These are phyloP conservation scores for Mycena vitilis DNA, from an alignment of 768 basidiomycete species.

Conservation along the genomic window DNA sequence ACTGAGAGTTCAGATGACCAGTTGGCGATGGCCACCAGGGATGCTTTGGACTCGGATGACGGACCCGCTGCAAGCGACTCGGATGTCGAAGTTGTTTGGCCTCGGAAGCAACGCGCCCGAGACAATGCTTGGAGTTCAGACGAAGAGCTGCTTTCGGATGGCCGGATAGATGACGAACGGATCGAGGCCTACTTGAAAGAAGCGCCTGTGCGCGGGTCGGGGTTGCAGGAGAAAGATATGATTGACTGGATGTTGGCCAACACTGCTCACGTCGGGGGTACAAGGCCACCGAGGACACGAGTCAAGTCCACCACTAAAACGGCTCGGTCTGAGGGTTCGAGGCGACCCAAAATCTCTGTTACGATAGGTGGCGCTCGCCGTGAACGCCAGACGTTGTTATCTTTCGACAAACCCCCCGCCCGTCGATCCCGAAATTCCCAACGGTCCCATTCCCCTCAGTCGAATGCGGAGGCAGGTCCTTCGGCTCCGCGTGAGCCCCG, in stretches of 20 bases:
- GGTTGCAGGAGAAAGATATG: constrained; percentile 58
- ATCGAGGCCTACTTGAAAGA: constrained; percentile 50
- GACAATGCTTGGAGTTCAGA: constrained; percentile 39
- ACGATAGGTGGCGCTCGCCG: constrained; percentile 50
- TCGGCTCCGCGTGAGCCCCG: constrained; percentile 1
- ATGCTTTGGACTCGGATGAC: constrained; percentile 27
- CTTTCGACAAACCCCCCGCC: constrained; percentile 16
- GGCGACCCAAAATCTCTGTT: constrained; percentile 48
- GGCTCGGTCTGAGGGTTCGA: constrained; percentile 30
- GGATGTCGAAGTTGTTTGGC: constrained; percentile 40
- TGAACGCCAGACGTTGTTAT: constrained; percentile 53
- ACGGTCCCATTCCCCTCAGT: neutral
- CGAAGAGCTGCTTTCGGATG: constrained; percentile 33
- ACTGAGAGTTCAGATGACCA: constrained; percentile 67
- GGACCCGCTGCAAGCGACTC: constrained; percentile 28
- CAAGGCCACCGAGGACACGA: constrained; percentile 34
- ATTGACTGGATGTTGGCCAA: constrained; percentile 79
- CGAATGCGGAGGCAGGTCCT: neutral
- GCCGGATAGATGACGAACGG: constrained; percentile 41
- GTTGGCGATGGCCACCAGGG: constrained; percentile 3
- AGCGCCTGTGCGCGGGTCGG: constrained; percentile 34
- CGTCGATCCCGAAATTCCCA: constrained; percentile 46
- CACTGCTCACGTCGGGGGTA: constrained; percentile 46
- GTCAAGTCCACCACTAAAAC: constrained; percentile 19
- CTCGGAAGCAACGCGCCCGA: constrained; percentile 32